Percentiles rank a stretch among this genome's conserved stretches.
Evolutionary conservation across 305 asterid species (phyloP).

Genomic region (Coffea humblotiana): DNA sequence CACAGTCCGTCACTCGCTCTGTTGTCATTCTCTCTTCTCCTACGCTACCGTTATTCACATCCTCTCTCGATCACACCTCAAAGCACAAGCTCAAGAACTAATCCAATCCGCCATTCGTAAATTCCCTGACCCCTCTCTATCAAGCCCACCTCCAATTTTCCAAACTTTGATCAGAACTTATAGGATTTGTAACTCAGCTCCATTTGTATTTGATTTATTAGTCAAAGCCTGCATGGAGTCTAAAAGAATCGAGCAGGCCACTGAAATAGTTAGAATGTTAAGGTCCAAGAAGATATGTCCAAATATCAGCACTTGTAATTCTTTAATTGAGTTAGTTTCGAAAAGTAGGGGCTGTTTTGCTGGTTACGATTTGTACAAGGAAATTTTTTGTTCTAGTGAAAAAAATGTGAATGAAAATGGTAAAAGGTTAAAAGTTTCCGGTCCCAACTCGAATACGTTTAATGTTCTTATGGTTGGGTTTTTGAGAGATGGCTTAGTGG

Average conservation of each 20-base stretch:
- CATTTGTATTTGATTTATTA: conserved; percentile 81
- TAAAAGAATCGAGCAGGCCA: conserved; percentile 57
- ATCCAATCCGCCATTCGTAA: conserved; percentile 58
- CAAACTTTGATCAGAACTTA: conserved; percentile 62
- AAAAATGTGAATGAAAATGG: conserved; percentile 24
- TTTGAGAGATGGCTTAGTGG: conserved; percentile 64
- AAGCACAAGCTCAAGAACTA: conserved; percentile 45
- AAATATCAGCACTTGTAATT: conserved; percentile 48
- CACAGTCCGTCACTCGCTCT: conserved; percentile 60
- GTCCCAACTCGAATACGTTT: conserved; percentile 49
- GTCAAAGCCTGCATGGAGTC: conserved; percentile 68
- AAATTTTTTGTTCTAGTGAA: conserved; percentile 36
- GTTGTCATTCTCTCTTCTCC: conserved; percentile 67
- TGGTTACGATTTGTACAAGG: conserved; percentile 59
- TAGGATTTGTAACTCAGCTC: conserved; percentile 78
- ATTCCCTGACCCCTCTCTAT: conserved; percentile 36
- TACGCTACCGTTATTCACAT: conserved; percentile 69
- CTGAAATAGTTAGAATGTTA: conserved; percentile 48
- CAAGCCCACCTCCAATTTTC: conserved; percentile 42
- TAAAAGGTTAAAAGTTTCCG: conserved; percentile 22
- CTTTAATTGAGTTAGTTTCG: conserved; percentile 62
- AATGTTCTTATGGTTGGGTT: conserved; percentile 69
- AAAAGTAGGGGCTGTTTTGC: conserved; percentile 59
- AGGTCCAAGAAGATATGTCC: conserved; percentile 52
- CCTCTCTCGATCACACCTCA: conserved; percentile 71